Percentiles rank a stretch among this genome's conserved stretches.
Conservation (phyloP, 1,284 basidiomycete genomes). For the Ustilago trichophora region DNA sequence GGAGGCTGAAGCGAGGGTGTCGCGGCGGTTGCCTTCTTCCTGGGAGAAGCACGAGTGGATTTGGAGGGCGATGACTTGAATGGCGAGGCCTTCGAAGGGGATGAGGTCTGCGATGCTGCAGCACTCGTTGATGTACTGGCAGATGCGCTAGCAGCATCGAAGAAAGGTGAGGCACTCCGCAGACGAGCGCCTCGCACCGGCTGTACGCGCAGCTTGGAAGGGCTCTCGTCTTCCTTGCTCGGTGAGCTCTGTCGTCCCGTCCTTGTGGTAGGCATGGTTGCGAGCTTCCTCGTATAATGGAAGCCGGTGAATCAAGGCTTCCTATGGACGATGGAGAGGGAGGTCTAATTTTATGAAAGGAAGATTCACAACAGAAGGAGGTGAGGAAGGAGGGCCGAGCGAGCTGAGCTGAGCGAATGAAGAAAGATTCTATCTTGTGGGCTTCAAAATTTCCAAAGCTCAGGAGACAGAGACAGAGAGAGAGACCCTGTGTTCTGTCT, state of each 20-base stretch:
- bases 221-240: slow-evolving; percentile 25
- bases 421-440: not conserved
- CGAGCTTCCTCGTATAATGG: not conserved
- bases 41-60: slow-evolving; percentile 24
- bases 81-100: slow-evolving; percentile 9
- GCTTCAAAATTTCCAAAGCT: slow-evolving; percentile 1
- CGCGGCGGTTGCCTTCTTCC: slow-evolving; percentile 21
- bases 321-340: no score
- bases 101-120: slow-evolving; percentile 4
- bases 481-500: no score
- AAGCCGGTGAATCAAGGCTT: no score
- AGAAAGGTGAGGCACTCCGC: slow-evolving; percentile 41
- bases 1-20: slow-evolving; percentile 24
- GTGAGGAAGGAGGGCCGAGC: not conserved
- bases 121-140: slow-evolving; percentile 18
- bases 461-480: no score
- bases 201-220: slow-evolving; percentile 39
- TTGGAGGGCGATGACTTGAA: slow-evolving; percentile 21
- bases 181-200: slow-evolving; percentile 42
- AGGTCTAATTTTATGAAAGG: not conserved
- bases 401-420: not conserved
- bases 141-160: slow-evolving; percentile 17
- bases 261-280: slow-evolving; percentile 33
- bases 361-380: not conserved
- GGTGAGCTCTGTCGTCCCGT: slow-evolving; percentile 44